Evolutionary conservation across 2,329 filamentous ascomycete species (phyloP), one percentile per base, ranked within the genome.

Genomic region (Aureobasidium pullulans): DNA sequence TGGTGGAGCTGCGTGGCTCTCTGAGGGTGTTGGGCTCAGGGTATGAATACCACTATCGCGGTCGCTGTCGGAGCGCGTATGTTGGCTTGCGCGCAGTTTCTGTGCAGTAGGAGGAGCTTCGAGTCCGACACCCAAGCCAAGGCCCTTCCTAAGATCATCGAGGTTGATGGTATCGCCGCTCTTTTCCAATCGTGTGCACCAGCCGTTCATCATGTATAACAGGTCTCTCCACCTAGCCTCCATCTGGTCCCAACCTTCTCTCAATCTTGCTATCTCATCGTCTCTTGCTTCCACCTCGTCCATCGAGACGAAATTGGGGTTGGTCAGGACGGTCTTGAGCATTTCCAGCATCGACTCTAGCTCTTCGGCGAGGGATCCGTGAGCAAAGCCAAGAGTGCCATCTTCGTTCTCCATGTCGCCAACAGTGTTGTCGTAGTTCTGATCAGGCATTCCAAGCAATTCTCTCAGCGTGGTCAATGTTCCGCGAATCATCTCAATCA

Each of bases 251-350:
- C 93, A 96, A 15, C 92, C 90, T 59, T 88, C 84, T 58, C 90
- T 85, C 49, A 99, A 78, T 54, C 89, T 83, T 56, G 82, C 81
- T 64, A 99, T 97, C 71, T 96, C 92, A 61, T 95, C 88, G 64
- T 99, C 93, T 58, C 93, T 85, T n/a, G 91, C 76, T 68, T 95
- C 87, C 2, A 99, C 90, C 71, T 97, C 94, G 67, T 97, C 94
- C 23, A 97, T 84, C 0, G 93, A 89, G 13, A 96, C 94, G 71
- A 97, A 99, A 2, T 92, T 96, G 1, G 94, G 94, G 68, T 97
- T 97, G 8, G 91, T 96, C 46, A 99, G 79, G 39, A 99, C 83
- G 2, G 82, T 87, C 64, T 88, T 84, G 64, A 99, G 81, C 69
- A 96, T 90, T 36, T 88, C 84, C 62, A 97, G 79, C 9, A 96